Evolutionary conservation across 257 asterid species (phyloP).

Genomic region (Solanum habrochaites): DNA sequence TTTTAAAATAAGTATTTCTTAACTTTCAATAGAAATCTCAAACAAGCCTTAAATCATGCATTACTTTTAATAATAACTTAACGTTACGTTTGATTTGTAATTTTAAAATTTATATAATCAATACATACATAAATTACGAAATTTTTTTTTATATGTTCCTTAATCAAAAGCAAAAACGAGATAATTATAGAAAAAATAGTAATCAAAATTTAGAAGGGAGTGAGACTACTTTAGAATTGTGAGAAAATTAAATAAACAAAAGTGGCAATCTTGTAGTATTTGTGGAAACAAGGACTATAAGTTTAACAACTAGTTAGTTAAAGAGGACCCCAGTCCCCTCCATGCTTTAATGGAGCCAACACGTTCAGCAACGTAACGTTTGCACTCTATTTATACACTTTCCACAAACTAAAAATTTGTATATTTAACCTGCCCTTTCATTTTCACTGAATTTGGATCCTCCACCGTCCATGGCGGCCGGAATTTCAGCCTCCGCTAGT

Average conservation of each 20-base stretch:
- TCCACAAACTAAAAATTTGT: background rate
- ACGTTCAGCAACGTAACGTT: background rate
- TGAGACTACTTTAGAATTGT: background rate
- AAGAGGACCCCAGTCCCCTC: background rate
- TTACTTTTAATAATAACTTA: no score
- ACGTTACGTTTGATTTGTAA: no score
- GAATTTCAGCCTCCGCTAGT: slow-evolving; percentile 23
- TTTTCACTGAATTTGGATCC: background rate
- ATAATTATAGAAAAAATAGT: background rate
- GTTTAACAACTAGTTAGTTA: background rate
- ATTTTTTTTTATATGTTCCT: no score
- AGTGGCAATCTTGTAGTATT: background rate
- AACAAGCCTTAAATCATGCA: no score
- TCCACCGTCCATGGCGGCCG: slow-evolving; percentile 47
- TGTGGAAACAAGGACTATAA: background rate
- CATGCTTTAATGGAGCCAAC: background rate
- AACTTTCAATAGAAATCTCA: no score
- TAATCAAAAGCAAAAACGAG: background rate
- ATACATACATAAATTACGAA: no score
- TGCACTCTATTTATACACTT: background rate
- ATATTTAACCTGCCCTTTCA: background rate
- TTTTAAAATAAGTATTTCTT: no score
- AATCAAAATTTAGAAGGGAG: background rate
- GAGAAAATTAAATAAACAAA: background rate
- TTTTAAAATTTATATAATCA: no score